phyloP scores from a whole-genome alignment of 2,329 filamentous ascomycete genomes.

The Penicillium sp. region DNA sequence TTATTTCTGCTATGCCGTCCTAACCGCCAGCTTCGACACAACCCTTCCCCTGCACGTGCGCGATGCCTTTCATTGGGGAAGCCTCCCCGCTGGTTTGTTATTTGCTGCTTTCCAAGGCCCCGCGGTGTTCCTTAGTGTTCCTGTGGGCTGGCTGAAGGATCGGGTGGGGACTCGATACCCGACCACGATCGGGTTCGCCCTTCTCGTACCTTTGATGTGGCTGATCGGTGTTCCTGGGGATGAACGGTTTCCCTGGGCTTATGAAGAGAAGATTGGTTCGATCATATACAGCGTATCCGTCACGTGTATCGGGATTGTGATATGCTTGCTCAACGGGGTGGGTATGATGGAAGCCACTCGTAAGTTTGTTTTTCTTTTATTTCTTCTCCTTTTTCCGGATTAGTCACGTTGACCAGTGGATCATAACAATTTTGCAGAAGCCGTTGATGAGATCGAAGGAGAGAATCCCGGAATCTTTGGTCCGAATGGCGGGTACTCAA shows the following conservation, averaged over 20 bases:
- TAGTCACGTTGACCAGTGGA: background rate
- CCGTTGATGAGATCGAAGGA: conserved; percentile 22
- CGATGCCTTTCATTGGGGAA: conserved; percentile 53
- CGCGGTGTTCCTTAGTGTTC: conserved; percentile 54
- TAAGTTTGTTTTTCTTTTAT: conserved; percentile 13
- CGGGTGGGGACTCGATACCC: conserved; percentile 24
- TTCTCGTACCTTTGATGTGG: conserved; percentile 26
- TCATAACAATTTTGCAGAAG: conserved; percentile 8
- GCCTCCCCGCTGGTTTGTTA: conserved; percentile 54
- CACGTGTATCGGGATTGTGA: conserved; percentile 21
- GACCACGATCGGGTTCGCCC: conserved; percentile 24
- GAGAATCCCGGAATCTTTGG: conserved; percentile 25
- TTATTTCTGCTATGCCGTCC: conserved; percentile 47
- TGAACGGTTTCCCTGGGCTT: conserved; percentile 26
- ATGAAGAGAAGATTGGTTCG: conserved; percentile 14
- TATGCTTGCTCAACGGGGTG: conserved; percentile 27
- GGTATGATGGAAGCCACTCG: conserved; percentile 31
- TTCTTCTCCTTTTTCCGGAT: background rate
- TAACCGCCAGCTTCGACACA: conserved; percentile 56
- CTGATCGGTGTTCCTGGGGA: conserved; percentile 29
- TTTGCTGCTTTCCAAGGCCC: conserved; percentile 60
- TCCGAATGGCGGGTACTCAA: conserved; percentile 26
- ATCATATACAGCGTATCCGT: conserved; percentile 23
- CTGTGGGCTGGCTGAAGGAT: conserved; percentile 50
- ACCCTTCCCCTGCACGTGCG: conserved; percentile 56